Conservation (phyloP, 78 protist species). For the Cavenderia fasciculata region DNA sequence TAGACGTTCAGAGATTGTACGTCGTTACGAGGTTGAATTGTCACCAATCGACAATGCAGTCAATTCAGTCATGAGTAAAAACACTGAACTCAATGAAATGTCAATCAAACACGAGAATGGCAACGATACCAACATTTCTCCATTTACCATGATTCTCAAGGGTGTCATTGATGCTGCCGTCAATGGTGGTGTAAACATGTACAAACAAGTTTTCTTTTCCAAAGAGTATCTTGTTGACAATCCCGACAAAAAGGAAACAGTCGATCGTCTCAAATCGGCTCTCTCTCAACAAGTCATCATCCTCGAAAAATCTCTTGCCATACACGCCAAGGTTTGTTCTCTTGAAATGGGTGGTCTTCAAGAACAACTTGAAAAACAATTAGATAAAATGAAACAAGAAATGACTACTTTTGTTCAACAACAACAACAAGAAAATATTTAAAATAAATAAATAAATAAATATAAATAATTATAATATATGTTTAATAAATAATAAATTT, state of each 20-base stretch:
- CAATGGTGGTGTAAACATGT: constrained; percentile 83
- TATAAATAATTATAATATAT: too few species aligned
- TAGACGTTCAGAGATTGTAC: constrained; percentile 71
- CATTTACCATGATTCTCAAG: constrained; percentile 82
- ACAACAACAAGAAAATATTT: too few species aligned
- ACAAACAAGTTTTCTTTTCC: constrained; percentile 81
- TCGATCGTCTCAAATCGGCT: constrained; percentile 36
- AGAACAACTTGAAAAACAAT: constrained; percentile 4
- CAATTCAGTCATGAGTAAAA: constrained; percentile 75
- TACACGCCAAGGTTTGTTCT: constrained; percentile 57
- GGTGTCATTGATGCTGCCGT: constrained; percentile 91
- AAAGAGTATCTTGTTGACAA: constrained; percentile 32
- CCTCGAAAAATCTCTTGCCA: constrained; percentile 7
- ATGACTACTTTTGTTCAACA: too few species aligned
- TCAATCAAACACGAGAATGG: constrained; percentile 26
- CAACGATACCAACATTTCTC: constrained; percentile 21
- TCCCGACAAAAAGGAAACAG: constrained; percentile 14
- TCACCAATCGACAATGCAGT: constrained; percentile 83
- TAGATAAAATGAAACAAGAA: constrained; percentile 14
- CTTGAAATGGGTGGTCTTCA: constrained; percentile 67
- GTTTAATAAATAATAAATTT: too few species aligned
- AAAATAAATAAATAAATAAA: too few species aligned
- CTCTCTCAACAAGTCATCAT: constrained; percentile 24
- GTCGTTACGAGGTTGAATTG: constrained; percentile 45
- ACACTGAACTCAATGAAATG: constrained; percentile 74